phyloP scores from a whole-genome alignment of 352 stramenopile genomes.

The Phytophthora constricta region DNA sequence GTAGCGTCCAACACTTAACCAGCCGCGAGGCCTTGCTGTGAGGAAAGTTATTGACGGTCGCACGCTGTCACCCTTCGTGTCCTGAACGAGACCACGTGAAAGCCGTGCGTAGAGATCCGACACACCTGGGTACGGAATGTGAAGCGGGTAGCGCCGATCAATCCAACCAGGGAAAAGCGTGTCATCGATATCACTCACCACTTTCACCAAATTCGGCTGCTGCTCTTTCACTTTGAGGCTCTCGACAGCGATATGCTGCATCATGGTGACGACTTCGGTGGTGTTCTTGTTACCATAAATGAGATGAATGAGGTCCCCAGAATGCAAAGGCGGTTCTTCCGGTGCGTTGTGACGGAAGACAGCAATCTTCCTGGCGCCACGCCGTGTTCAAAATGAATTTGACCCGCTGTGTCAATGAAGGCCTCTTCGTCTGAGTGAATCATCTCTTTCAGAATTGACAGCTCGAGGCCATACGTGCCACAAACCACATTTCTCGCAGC shows the following conservation, averaged over 20 bases:
- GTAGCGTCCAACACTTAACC: constrained; percentile 80
- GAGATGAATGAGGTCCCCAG: constrained; percentile 78
- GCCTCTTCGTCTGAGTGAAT: constrained; percentile 74
- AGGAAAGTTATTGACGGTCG: constrained; percentile 81
- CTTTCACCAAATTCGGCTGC: constrained; percentile 73
- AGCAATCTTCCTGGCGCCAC: constrained; percentile 17
- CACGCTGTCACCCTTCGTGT: constrained; percentile 37
- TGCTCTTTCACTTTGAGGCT: constrained; percentile 69
- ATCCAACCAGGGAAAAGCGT: constrained; percentile 84
- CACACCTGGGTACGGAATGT: constrained; percentile 82
- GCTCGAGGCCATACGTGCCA: constrained; percentile 68
- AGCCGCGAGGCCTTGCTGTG: constrained; percentile 78
- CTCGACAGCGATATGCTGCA: constrained; percentile 87
- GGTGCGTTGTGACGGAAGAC: constrained; percentile 8
- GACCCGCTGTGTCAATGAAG: constrained; percentile 41
- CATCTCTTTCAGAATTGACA: constrained; percentile 83
- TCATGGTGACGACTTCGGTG: constrained; percentile 80
- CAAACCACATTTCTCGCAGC: constrained; percentile 76
- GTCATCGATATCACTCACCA: constrained; percentile 90
- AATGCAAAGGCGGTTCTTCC: constrained; percentile 58
- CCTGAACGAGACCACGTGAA: constrained; percentile 53
- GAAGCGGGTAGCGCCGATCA: constrained; percentile 74
- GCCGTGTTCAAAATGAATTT: constrained; percentile 33
- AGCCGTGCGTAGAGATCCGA: constrained; percentile 75
- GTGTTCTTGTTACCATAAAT: constrained; percentile 83